These are phyloP conservation scores for Esteya vermicola DNA, from an alignment of 2,329 filamentous ascomycete species.

Conservation along the genomic window DNA sequence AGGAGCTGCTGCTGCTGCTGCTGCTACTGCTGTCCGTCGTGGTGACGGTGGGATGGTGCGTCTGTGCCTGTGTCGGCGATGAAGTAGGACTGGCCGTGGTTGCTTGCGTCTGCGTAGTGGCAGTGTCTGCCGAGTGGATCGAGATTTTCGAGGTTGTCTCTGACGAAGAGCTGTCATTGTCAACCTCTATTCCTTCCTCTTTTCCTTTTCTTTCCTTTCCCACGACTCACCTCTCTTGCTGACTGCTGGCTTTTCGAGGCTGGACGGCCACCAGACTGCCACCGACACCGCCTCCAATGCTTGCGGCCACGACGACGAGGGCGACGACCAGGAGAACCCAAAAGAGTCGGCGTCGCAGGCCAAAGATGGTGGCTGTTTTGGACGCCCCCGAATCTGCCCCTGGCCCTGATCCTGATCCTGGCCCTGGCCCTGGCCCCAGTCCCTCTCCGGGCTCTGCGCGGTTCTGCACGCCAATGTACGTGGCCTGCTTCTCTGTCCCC, in stretches of 20 bases:
- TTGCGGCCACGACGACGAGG: constrained; percentile 11
- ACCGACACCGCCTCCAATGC: constrained; percentile 10
- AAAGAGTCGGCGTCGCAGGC: constrained; percentile 11
- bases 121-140: background rate
- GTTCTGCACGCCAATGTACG: background rate
- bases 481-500: background rate
- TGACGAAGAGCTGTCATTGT: background rate
- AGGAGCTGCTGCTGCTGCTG: constrained; percentile 2
- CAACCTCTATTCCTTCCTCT: too few species aligned
- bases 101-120: too few species aligned
- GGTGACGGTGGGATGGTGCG: background rate
- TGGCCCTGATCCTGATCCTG: background rate
- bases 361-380: constrained; percentile 9
- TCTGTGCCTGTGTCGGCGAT: background rate
- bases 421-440: background rate
- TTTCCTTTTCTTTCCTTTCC: too few species aligned
- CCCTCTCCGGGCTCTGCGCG: background rate
- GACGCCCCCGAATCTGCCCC: too few species aligned
- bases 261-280: too few species aligned
- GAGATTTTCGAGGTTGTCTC: background rate
- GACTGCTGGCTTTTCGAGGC: too few species aligned
- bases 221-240: background rate
- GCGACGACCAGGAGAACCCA: constrained; percentile 9
- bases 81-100: too few species aligned
- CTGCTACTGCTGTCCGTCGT: background rate